Base-by-base conservation (phyloP, 2,329 filamentous ascomycete species). In the Fusarium illudens region DNA sequence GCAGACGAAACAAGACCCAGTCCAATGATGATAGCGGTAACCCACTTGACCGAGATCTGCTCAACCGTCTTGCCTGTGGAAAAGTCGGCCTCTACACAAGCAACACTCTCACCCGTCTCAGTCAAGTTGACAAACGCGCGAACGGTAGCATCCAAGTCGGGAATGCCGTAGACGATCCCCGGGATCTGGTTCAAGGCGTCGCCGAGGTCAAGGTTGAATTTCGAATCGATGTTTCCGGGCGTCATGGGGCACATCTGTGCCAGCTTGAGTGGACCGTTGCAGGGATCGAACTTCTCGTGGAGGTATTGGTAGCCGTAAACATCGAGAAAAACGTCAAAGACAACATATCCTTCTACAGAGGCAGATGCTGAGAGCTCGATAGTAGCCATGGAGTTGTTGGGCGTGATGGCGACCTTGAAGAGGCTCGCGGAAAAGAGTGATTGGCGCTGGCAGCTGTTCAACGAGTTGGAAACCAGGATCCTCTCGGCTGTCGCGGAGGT, bases 51-150 rank as follows among this genome's bases (percentile, higher is more conserved):
- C 58, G 90, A 93, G 63, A 92, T 84, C 73, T 97, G 88, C 77
- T 97, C 90, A 48, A 97, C 95, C 0, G 94, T 96, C 80, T 97
- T 92, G 59, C 92, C 92, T 78, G 97, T 98, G 67, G 93, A 96
- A 56, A 97, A 85, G 67, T 90, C 84, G 36, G 94, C 94, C 82
- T 97, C 91, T 54, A 97, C 89, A 77, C 95, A 98, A 59, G 94
- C 93, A 58, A 96, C 87, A 70, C 86, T 89, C 52, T 86, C 81
- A 52, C 86, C 84, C 4, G 81, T 83, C 29, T 85, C 81, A 4
- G 87, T 90, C 68, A 87, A 84, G 77, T 92, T 95, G 83, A 97
- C 92, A 73, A 89, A 90, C 73, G 97, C 89, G 73, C 87, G 89
- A 49, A 97, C 92, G 50, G 88, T 90, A 66, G 93, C 94, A 78